Evolutionary conservation across 768 basidiomycete species (phyloP).

Genomic region (Boletus rex-veris): DNA sequence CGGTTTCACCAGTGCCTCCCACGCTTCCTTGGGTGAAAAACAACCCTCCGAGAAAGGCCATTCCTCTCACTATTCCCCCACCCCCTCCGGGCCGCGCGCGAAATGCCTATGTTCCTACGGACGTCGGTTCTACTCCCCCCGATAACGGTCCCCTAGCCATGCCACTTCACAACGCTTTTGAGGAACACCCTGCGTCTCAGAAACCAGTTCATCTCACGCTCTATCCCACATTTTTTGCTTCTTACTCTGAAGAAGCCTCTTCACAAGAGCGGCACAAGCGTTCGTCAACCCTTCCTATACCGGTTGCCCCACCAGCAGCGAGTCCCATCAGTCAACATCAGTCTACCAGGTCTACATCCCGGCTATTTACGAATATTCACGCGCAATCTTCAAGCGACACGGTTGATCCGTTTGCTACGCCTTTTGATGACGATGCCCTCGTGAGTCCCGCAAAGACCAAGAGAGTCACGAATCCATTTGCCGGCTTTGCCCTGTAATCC

Average conservation of each 20-base stretch:
- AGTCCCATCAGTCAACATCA: constrained; percentile 17
- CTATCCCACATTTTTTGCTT: constrained; percentile 15
- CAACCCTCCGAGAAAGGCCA: constrained; percentile 23
- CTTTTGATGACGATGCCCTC: constrained; percentile 71
- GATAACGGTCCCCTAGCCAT: constrained; percentile 32
- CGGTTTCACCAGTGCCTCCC: constrained; percentile 31
- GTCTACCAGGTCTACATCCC: constrained; percentile 38
- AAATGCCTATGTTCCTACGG: constrained; percentile 36
- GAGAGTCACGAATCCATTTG: constrained; percentile 56
- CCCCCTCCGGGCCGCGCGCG: constrained; percentile 32
- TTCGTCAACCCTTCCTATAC: constrained; percentile 19
- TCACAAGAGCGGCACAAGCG: constrained; percentile 19
- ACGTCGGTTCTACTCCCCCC: constrained; percentile 29
- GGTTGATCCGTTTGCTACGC: constrained; percentile 65
- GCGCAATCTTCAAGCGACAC: constrained; percentile 35
- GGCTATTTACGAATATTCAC: constrained; percentile 42
- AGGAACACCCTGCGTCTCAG: constrained; percentile 14
- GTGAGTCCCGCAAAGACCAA: constrained; percentile 32
- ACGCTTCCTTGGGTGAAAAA: constrained; percentile 24
- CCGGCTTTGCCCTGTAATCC: constrained; percentile 32
- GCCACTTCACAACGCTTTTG: constrained; percentile 44
- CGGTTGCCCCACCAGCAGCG: constrained; percentile 12
- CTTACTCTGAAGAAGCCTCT: constrained; percentile 3
- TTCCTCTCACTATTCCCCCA: constrained; percentile 35
- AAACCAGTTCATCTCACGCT: constrained; percentile 15